phyloP scores from a whole-genome alignment of 495 filamentous ascomycete genomes.

The Talaromyces wortmannii region DNA sequence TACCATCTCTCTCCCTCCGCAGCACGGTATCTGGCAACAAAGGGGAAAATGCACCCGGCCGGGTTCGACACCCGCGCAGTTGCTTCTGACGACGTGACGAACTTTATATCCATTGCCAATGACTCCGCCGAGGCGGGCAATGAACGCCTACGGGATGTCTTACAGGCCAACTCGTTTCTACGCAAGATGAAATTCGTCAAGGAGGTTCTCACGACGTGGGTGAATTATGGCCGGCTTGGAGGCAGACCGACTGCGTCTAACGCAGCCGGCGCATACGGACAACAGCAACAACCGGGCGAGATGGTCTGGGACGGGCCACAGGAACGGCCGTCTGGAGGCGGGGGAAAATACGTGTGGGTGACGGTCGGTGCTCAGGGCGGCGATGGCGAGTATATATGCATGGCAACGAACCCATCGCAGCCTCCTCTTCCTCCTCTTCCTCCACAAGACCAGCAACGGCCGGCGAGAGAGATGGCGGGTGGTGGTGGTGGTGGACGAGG shows the following conservation, averaged over 20 bases:
- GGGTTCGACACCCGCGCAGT: slow-evolving; percentile 44
- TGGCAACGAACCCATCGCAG: slow-evolving; percentile 21
- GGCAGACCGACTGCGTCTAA: slow-evolving; percentile 18
- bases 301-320: slow-evolving; percentile 63
- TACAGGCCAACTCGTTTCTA: slow-evolving; percentile 73
- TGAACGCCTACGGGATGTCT: slow-evolving; percentile 53
- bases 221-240: slow-evolving; percentile 63
- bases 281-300: slow-evolving; percentile 29
- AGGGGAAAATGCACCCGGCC: slow-evolving; percentile 51
- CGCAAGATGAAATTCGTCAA: slow-evolving; percentile 71
- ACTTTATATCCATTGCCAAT: slow-evolving; percentile 54
- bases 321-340: slow-evolving; percentile 43
- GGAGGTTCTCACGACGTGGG: slow-evolving; percentile 65
- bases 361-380: slow-evolving; percentile 72
- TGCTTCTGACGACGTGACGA: slow-evolving; percentile 54
- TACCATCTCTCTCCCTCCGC: slow-evolving; percentile 72
- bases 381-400: slow-evolving; percentile 48
- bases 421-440: not conserved
- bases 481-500: not conserved
- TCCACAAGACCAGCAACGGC: not conserved
- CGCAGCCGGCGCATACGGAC: slow-evolving; percentile 37
- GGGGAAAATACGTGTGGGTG: slow-evolving; percentile 75
- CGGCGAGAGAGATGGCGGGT: not conserved
- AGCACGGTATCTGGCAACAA: slow-evolving; percentile 51
- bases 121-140: slow-evolving; percentile 39